These are phyloP conservation scores for Juglanconis oblonga DNA, from an alignment of 2,329 filamentous ascomycete genomes.

Conservation along the genomic window DNA sequence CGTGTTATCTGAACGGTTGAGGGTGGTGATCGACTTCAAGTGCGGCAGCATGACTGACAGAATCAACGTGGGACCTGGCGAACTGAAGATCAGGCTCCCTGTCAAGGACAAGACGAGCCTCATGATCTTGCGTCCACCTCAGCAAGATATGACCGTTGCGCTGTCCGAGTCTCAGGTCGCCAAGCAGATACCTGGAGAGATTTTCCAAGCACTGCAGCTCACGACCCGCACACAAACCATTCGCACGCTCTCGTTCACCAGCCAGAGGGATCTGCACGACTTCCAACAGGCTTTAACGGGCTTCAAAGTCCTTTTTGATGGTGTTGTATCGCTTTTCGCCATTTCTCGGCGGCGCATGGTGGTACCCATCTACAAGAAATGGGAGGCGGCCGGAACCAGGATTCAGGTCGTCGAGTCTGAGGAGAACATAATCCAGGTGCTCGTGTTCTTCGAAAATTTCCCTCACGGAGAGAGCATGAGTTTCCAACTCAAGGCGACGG, in stretches of 20 bases:
- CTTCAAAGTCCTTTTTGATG: conserved; percentile 72
- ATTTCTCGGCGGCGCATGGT: conserved; percentile 86
- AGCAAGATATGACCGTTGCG: conserved; percentile 74
- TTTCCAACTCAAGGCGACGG: conserved; percentile 79
- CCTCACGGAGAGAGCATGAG: conserved; percentile 85
- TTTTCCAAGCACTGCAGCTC: conserved; percentile 62
- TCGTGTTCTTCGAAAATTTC: conserved; percentile 88
- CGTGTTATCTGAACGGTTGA: conserved; percentile 72
- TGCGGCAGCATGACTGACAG: conserved; percentile 79
- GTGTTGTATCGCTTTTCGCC: conserved; percentile 69
- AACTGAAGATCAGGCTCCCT: conserved; percentile 65
- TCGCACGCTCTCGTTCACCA: conserved; percentile 68
- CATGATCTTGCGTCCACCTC: conserved; percentile 67
- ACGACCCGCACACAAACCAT: conserved; percentile 60
- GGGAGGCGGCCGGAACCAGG: conserved; percentile 78
- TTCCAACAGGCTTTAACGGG: conserved; percentile 81
- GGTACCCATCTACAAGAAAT: conserved; percentile 90
- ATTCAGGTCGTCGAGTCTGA: conserved; percentile 78
- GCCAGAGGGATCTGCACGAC: conserved; percentile 65
- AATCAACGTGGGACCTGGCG: conserved; percentile 76
- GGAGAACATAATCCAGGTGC: conserved; percentile 65
- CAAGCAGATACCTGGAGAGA: conserved; percentile 59
- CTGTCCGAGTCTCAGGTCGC: conserved; percentile 65
- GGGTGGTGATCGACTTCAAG: conserved; percentile 72
- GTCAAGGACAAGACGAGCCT: conserved; percentile 60